Percentiles rank a stretch among this genome's conserved stretches.
These are phyloP conservation scores for Blastocystis sp. DNA, from an alignment of 352 stramenopile genomes.

Conservation along the genomic window DNA sequence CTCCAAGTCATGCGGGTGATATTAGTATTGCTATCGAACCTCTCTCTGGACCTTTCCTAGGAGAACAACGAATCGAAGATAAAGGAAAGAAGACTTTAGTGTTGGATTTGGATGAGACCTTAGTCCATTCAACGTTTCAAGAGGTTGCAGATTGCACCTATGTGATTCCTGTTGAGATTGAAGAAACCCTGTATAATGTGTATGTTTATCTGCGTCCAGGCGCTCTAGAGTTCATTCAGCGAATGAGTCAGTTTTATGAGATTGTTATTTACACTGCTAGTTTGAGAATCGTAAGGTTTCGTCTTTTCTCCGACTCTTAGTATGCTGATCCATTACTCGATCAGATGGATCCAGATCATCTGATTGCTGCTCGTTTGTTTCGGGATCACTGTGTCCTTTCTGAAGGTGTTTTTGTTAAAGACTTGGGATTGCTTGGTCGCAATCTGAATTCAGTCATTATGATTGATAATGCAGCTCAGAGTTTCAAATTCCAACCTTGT, in stretches of 20 bases:
- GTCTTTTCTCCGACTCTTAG: slow-evolving; percentile 71
- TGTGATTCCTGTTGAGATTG: slow-evolving; percentile 94
- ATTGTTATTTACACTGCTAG: slow-evolving; percentile 96
- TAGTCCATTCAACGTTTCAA: slow-evolving; percentile 93
- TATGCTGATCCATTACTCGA: slow-evolving; percentile 95
- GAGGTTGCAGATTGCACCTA: slow-evolving; percentile 88
- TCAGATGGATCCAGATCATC: slow-evolving; percentile 84
- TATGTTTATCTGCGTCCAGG: slow-evolving; percentile 86
- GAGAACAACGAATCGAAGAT: slow-evolving; percentile 72
- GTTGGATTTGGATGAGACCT: slow-evolving; percentile 93
- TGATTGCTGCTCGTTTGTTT: slow-evolving; percentile 84
- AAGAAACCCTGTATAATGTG: slow-evolving; percentile 79
- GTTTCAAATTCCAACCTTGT: slow-evolving; percentile 94
- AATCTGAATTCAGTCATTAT: slow-evolving; percentile 90
- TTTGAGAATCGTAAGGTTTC: slow-evolving; percentile 77
- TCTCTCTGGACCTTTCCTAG: slow-evolving; percentile 62
- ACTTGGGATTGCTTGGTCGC: slow-evolving; percentile 88
- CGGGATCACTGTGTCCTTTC: slow-evolving; percentile 91
- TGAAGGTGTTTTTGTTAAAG: slow-evolving; percentile 93
- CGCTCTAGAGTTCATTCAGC: slow-evolving; percentile 89
- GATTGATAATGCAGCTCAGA: slow-evolving; percentile 97
- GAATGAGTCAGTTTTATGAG: slow-evolving; percentile 93
- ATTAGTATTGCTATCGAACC: not conserved
- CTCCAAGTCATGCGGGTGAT: not conserved
- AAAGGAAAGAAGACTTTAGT: slow-evolving; percentile 83